Evolutionary conservation across 345 rosid species (phyloP).

Genomic region (Euphorbia peplus): DNA sequence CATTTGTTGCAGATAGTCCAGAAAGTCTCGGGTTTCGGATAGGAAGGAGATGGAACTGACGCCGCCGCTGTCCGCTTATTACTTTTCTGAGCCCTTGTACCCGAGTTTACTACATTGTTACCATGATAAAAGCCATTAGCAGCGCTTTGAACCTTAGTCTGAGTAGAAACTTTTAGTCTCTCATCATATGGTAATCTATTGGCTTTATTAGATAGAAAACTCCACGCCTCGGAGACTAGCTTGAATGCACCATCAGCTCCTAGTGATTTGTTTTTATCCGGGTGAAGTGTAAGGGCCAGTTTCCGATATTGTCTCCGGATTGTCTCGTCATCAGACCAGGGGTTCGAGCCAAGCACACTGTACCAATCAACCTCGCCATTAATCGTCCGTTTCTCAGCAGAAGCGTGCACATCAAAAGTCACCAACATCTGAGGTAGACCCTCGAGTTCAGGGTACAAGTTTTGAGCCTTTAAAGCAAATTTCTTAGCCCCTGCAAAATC

Average conservation of each 20-base stretch:
- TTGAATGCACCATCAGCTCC: slow-evolving; percentile 50
- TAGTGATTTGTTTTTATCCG: slow-evolving; percentile 44
- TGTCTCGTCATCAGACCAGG: slow-evolving; percentile 42
- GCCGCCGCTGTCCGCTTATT: slow-evolving; percentile 22
- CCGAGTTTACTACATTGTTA: slow-evolving; percentile 28
- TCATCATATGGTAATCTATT: slow-evolving; percentile 50
- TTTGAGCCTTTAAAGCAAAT: slow-evolving; percentile 46
- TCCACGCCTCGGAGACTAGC: slow-evolving; percentile 43
- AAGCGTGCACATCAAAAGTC: slow-evolving; percentile 33
- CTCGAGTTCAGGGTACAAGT: slow-evolving; percentile 42
- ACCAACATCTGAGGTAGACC: slow-evolving; percentile 39
- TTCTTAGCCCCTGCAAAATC: slow-evolving; percentile 40
- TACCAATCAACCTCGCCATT: slow-evolving; percentile 47
- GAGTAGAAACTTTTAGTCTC: slow-evolving; percentile 38
- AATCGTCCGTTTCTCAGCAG: slow-evolving; percentile 33
- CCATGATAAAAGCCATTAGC: slow-evolving; percentile 47
- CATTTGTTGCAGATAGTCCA: slow-evolving; percentile 84
- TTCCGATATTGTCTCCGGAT: slow-evolving; percentile 38
- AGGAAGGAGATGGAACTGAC: slow-evolving; percentile 25
- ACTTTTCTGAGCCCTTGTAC: slow-evolving; percentile 27
- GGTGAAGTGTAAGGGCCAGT: slow-evolving; percentile 44
- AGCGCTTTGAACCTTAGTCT: slow-evolving; percentile 32
- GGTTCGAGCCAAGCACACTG: slow-evolving; percentile 31
- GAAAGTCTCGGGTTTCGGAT: slow-evolving; percentile 53
- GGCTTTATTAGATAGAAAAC: slow-evolving; percentile 34